A percentile compares a stretch with the other conserved stretches of the same genome.
These are phyloP conservation scores for Amanita muscaria DNA, from an alignment of 768 basidiomycete species.

Conservation along the genomic window DNA sequence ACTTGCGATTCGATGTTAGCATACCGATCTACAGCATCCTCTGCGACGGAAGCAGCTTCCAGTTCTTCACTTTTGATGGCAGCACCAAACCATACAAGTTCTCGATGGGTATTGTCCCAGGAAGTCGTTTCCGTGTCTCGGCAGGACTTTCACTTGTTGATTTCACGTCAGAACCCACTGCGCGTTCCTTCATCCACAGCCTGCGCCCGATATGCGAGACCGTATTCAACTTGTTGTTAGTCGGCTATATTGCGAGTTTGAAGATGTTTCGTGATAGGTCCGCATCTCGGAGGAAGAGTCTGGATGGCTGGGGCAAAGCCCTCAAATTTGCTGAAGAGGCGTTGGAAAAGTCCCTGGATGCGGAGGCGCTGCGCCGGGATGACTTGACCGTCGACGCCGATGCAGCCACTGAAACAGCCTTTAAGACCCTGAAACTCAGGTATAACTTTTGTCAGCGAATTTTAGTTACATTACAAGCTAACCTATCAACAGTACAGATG, in stretches of 20 bases:
- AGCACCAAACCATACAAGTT: slow-evolving; percentile 4
- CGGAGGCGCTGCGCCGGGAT: slow-evolving; percentile 8
- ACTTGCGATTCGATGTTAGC: slow-evolving; percentile 4
- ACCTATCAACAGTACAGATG: slow-evolving; percentile 4
- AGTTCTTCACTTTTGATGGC: slow-evolving; percentile 14
- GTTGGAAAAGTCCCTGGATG: slow-evolving; percentile 2
- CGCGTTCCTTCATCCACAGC: slow-evolving; percentile 6
- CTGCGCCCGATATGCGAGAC: slow-evolving; percentile 14
- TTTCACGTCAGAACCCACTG: slow-evolving; percentile 7
- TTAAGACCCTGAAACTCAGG: slow-evolving; percentile 9
- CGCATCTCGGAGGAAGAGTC: slow-evolving; percentile 2
- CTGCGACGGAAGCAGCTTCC: slow-evolving; percentile 11
- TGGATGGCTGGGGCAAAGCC: neutral
- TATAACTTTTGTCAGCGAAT: slow-evolving; percentile 6
- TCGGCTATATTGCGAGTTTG: slow-evolving; percentile 10
- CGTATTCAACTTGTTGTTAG: slow-evolving; percentile 12
- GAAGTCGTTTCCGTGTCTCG: neutral
- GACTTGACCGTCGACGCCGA: slow-evolving; percentile 5
- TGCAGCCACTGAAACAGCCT: slow-evolving; percentile 5
- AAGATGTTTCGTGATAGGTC: slow-evolving; percentile 9
- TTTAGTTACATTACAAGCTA: slow-evolving; percentile 2
- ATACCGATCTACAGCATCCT: slow-evolving; percentile 12
- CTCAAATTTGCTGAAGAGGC: neutral
- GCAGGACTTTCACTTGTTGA: slow-evolving; percentile 4
- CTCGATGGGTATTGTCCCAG: neutral